A percentile compares a stretch with the other conserved stretches of the same genome.
These are phyloP conservation scores for Ambrosiella cleistominuta DNA, from an alignment of 2,329 filamentous ascomycete genomes.

Conservation along the genomic window DNA sequence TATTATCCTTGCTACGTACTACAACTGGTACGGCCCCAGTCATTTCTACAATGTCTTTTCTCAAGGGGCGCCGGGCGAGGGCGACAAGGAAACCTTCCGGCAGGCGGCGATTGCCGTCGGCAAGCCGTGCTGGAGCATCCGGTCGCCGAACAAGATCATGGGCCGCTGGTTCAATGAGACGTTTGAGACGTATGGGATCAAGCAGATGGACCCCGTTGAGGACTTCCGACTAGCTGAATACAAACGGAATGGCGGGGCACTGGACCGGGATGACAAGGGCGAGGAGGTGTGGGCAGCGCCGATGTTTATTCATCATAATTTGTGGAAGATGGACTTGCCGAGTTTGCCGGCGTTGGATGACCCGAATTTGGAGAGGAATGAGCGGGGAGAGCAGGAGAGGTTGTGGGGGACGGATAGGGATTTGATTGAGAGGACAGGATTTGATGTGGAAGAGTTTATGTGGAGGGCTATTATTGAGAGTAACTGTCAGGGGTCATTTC, in stretches of 20 bases:
- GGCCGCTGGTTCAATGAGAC: conserved; percentile 19
- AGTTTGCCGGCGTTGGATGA: conserved; percentile 14
- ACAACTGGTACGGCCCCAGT: conserved; percentile 35
- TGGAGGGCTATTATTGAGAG: conserved; percentile 8
- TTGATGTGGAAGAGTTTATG: conserved; percentile 9
- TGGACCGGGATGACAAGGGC: conserved; percentile 13
- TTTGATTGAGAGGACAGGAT: conserved; percentile 5
- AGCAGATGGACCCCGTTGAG: conserved; percentile 19
- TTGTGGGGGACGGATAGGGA: conserved; percentile 7
- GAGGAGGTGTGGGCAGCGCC: conserved; percentile 14
- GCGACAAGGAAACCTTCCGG: conserved; percentile 32
- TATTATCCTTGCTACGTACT: conserved; percentile 33
- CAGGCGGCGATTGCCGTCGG: conserved; percentile 26
- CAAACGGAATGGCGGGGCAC: conserved; percentile 10
- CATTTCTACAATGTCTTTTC: conserved; percentile 32
- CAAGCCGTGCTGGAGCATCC: conserved; percentile 24
- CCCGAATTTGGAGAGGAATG: conserved; percentile 1
- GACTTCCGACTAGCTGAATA: conserved; percentile 17
- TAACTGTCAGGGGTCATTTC: conserved; percentile 7
- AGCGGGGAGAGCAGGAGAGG: conserved; percentile 1
- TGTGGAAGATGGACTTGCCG: conserved; percentile 21
- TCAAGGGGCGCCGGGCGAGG: conserved; percentile 26
- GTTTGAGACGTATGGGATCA: conserved; percentile 17
- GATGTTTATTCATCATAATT: conserved; percentile 23
- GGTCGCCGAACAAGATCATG: conserved; percentile 18